phyloP scores from a whole-genome alignment of 768 basidiomycete genomes.

The Collybiopsis luxurians region DNA sequence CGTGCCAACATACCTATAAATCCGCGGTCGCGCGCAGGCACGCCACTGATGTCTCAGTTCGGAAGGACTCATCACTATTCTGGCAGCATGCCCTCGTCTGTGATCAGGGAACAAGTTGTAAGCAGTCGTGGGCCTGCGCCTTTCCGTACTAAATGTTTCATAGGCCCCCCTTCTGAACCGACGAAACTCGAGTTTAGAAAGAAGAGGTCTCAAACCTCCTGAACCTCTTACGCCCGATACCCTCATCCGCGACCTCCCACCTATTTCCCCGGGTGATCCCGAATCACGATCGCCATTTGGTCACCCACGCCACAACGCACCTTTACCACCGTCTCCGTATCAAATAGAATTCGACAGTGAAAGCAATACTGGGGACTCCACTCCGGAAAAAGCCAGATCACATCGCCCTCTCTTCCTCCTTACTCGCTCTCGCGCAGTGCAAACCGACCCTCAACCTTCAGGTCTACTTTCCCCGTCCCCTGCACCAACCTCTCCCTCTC shows the following conservation, averaged over 20 bases:
- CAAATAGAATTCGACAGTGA: slow-evolving; percentile 40
- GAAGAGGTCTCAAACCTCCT: slow-evolving; percentile 11
- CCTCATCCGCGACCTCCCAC: slow-evolving; percentile 28
- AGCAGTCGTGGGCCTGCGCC: not conserved
- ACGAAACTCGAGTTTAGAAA: slow-evolving; percentile 27
- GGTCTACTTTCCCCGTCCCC: slow-evolving; percentile 29
- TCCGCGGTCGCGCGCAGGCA: slow-evolving; percentile 29
- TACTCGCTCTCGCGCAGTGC: slow-evolving; percentile 63
- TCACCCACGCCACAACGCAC: slow-evolving; percentile 24
- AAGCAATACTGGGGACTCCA: slow-evolving; percentile 25
- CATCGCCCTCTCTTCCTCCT: slow-evolving; percentile 50
- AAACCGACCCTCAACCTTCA: slow-evolving; percentile 51
- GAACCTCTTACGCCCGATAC: slow-evolving; percentile 43
- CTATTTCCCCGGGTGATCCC: slow-evolving; percentile 39
- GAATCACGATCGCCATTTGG: slow-evolving; percentile 28
- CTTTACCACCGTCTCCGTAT: slow-evolving; percentile 28
- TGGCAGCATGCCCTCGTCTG: slow-evolving; percentile 42
- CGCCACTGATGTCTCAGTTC: slow-evolving; percentile 32
- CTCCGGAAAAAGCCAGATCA: slow-evolving; percentile 33
- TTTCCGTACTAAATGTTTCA: not conserved
- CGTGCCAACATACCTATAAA: slow-evolving; percentile 42
- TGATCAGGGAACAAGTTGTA: slow-evolving; percentile 35
- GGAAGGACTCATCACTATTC: slow-evolving; percentile 35
- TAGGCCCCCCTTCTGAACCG: slow-evolving; percentile 16
- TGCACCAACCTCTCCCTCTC: slow-evolving; percentile 1